Evolutionary conservation across 768 basidiomycete genomes (phyloP), one percentile per base, ranked within the genome.

Genomic region (Leccinum sublutescens): DNA sequence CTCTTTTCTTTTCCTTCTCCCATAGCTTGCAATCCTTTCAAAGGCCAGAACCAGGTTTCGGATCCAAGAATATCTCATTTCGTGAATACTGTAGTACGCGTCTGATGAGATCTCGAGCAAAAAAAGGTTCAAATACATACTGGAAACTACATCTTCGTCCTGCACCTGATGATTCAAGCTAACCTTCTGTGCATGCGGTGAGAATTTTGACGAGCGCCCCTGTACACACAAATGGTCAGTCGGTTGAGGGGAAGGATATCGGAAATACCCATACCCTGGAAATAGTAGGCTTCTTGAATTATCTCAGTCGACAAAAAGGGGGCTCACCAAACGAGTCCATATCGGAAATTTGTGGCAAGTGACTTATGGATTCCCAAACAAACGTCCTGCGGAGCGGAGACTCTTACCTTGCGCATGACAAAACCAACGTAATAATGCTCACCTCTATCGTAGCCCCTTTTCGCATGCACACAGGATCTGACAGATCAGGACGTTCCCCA

Each of bases 191-290:
- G 94, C 93, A 67, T 97, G 91, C 4, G 94, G 94, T 45, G 86
- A 79, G 74, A 97, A 97, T 74, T 95, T 95, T 68, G 92, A 94
- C 27, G 93, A 95, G 72, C 92, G 93, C 2, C 95, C 95, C 94
- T 91, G 29, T 34, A 19, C 15, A 36, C 7, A 27, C 19, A n/a
- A 34, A n/a, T 31, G 4, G 49, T 10, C 9, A 15, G 63, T 62
- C 15, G 49, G 43, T 38, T 48, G 29, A 45, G 34, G 25, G 31
- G 21, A 19, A 27, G 29, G 38, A 38, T 14, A 23, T 15, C 17
- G 3, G 40, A 14, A 40, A 2, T 57, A 4, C 31, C 23, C 68
- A 50, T 68, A 71, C 75, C 73, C 72, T 76, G 21, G 12, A 55
- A 48, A 54, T 38, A 17, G 60, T 34, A 59, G 50, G 51, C 50